These are phyloP conservation scores for Prinsepia uniflora DNA, from an alignment of 306 rosid species.

Conservation along the genomic window DNA sequence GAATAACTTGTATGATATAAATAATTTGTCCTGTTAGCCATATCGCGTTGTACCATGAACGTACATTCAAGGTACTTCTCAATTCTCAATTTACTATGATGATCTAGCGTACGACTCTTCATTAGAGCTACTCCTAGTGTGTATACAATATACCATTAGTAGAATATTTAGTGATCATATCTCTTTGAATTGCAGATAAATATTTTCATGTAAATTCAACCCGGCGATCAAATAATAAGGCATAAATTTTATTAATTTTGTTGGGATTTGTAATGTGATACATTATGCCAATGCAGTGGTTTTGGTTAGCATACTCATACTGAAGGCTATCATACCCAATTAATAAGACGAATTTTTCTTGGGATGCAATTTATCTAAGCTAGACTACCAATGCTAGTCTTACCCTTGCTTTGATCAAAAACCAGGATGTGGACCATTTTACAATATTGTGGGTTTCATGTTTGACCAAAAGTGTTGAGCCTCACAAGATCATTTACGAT, in stretches of 20 bases:
- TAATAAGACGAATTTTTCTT: neutral
- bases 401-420: neutral
- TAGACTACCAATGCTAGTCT: conserved; percentile 3
- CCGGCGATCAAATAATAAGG: neutral
- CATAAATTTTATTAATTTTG: neutral
- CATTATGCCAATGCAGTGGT: neutral
- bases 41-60: too few relatives aligned
- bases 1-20: too few relatives aligned
- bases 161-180: neutral
- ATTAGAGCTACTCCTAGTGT: neutral
- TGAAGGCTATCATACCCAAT: neutral
- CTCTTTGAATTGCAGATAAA: neutral
- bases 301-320: conserved; percentile 2
- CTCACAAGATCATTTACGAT: conserved; percentile 15
- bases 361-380: neutral
- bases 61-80: too few relatives aligned
- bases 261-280: neutral
- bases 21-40: too few relatives aligned
- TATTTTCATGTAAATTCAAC: neutral
- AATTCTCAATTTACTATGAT: too few relatives aligned
- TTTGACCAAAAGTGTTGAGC: conserved; percentile 25
- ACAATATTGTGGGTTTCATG: conserved; percentile 14
- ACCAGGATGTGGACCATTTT: conserved; percentile 2
- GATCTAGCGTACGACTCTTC: too few relatives aligned
- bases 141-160: neutral